Percentiles rank a stretch among this genome's conserved stretches.
Conservation (phyloP, 352 stramenopile species). For the Globisporangium mamillatum region DNA sequence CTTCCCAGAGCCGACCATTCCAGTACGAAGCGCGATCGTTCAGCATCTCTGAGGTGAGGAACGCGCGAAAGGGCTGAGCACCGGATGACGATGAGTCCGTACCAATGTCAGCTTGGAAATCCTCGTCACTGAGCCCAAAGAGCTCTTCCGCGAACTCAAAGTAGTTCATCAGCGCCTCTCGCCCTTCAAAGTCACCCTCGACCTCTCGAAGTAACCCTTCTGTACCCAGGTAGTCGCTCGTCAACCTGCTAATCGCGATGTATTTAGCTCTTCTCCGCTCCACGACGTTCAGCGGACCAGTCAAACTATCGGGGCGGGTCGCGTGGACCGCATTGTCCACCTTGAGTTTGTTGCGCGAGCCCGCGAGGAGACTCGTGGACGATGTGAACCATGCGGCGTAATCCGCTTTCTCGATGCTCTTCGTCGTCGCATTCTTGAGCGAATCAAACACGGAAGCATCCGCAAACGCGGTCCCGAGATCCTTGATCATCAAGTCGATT, state of each 20-base stretch:
- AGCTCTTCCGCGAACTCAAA: conserved; percentile 71
- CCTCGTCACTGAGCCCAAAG: conserved; percentile 55
- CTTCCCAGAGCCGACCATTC: conserved; percentile 82
- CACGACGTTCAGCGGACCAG: conserved; percentile 84
- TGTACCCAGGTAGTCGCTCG: conserved; percentile 86
- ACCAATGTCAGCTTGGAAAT: conserved; percentile 25
- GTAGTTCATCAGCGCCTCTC: conserved; percentile 66
- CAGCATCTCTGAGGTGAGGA: conserved; percentile 42
- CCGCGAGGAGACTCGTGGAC: conserved; percentile 59
- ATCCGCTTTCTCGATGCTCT: conserved; percentile 43
- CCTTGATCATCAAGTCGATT: conserved; percentile 64
- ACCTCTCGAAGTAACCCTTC: conserved; percentile 66
- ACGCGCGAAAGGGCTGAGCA: conserved; percentile 40
- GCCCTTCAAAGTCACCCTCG: conserved; percentile 80
- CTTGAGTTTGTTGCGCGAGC: conserved; percentile 56
- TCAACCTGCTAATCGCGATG: conserved; percentile 90
- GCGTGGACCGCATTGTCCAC: conserved; percentile 93
- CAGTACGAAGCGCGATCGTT: conserved; percentile 69
- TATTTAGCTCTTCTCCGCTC: conserved; percentile 93
- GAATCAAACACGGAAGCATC: conserved; percentile 31
- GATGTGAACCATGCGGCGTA: conserved; percentile 61
- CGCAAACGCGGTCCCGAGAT: conserved; percentile 51
- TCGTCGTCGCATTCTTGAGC: conserved; percentile 33
- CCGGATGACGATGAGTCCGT: not conserved
- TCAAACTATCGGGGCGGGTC: conserved; percentile 91